Percentiles rank a stretch among this genome's conserved stretches.
These are phyloP conservation scores for Dittrichia graveolens DNA, from an alignment of 129 eudicot genomes.

Conservation along the genomic window DNA sequence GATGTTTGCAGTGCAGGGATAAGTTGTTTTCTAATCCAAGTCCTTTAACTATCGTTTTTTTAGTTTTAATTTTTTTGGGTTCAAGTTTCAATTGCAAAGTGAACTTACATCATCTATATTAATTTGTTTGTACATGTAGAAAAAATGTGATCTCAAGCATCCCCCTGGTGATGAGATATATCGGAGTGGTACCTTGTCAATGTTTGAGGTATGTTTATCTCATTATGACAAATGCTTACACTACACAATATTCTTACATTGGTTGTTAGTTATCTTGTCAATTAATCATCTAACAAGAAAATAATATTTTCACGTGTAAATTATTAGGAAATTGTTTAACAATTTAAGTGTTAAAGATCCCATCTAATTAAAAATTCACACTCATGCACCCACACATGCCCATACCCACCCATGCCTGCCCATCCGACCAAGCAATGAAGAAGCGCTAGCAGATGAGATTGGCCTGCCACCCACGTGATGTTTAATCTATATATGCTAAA, in stretches of 20 bases:
- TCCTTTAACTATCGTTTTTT: background rate
- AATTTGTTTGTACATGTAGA: slow-evolving; percentile 45
- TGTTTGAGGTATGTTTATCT: slow-evolving; percentile 83
- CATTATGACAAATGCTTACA: slow-evolving; percentile 18
- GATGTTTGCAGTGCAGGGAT: background rate
- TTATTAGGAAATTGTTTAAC: background rate
- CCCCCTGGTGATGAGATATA: slow-evolving; percentile 99
- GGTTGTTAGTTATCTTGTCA: background rate
- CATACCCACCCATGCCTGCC: too few species aligned
- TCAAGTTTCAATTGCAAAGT: background rate
- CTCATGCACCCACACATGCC: too few species aligned
- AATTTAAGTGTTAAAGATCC: background rate
- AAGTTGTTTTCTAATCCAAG: background rate
- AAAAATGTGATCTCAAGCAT: slow-evolving; percentile 95
- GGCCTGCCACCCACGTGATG: background rate
- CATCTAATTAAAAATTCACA: background rate
- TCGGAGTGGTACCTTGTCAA: slow-evolving; percentile 86
- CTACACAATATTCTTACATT: background rate
- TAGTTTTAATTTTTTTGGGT: background rate
- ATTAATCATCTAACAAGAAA: background rate
- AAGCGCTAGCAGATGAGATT: too few species aligned
- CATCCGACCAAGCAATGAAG: too few species aligned
- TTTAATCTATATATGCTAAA: background rate
- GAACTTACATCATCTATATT: background rate
- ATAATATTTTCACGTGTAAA: background rate